phyloP scores from a whole-genome alignment of 2,329 filamentous ascomycete species.

The Stachybotrys elegans region DNA sequence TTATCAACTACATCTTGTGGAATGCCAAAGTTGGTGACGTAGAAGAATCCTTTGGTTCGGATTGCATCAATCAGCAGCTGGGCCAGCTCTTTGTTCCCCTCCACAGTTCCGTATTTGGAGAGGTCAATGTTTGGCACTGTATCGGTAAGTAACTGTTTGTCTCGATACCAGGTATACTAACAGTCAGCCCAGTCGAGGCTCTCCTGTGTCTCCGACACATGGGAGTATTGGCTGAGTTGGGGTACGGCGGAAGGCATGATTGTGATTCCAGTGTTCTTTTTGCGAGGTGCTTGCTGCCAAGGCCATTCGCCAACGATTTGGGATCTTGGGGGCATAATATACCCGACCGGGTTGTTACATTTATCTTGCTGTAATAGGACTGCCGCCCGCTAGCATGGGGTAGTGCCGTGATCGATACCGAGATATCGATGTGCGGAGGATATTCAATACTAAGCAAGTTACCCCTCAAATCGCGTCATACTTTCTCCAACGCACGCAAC shows the following conservation, averaged over 20 bases:
- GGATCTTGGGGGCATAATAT: no score
- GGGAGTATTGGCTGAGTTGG: constrained; percentile 25
- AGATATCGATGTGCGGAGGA: no score
- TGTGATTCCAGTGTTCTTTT: no score
- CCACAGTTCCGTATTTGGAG: constrained; percentile 23
- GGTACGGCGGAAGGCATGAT: constrained; percentile 26
- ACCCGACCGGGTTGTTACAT: no score
- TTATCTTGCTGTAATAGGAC: no score
- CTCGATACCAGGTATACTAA: constrained; percentile 8
- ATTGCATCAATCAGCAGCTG: constrained; percentile 25
- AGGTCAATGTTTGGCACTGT: constrained; percentile 28
- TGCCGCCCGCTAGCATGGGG: no score
- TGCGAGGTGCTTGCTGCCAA: no score
- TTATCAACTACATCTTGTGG: constrained; percentile 51
- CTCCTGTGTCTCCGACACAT: constrained; percentile 31
- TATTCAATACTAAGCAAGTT: no score
- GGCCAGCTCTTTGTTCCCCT: constrained; percentile 23
- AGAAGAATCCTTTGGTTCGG: constrained; percentile 43
- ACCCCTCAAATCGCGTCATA: no score
- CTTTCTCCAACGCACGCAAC: no score
- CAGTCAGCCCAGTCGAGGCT: constrained; percentile 31
- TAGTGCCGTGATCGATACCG: no score
- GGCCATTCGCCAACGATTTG: no score
- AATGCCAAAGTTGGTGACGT: constrained; percentile 58
- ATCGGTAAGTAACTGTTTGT: background rate